Evolutionary conservation across 2,329 filamentous ascomycete species (phyloP).

Genomic region (Penicillium crustosum): DNA sequence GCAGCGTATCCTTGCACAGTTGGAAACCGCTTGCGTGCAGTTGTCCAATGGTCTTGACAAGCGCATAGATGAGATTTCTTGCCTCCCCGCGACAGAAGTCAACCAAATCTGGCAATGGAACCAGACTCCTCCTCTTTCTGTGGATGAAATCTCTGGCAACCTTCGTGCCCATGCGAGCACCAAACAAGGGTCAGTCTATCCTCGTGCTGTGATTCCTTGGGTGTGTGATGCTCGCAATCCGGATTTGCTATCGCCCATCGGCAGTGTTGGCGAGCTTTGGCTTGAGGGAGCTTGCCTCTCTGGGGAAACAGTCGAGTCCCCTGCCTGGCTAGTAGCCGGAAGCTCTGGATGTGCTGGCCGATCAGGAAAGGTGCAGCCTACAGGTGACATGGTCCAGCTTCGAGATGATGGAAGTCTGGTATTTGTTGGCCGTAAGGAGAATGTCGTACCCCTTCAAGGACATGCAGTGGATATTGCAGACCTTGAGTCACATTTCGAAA

Average conservation of each 20-base stretch:
- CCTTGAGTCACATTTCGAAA: constrained; percentile 41
- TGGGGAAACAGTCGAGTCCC: constrained; percentile 23
- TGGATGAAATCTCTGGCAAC: constrained; percentile 29
- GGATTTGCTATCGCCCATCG: constrained; percentile 43
- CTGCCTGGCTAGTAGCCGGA: constrained; percentile 36
- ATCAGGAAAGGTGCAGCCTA: constrained; percentile 29
- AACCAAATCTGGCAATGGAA: constrained; percentile 49
- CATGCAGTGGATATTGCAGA: constrained; percentile 44
- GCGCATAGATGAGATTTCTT: constrained; percentile 38
- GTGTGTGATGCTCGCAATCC: constrained; percentile 34
- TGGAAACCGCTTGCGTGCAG: constrained; percentile 34
- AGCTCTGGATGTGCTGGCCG: constrained; percentile 33
- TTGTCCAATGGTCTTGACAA: constrained; percentile 28
- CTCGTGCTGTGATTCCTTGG: constrained; percentile 33
- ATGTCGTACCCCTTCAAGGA: constrained; percentile 36
- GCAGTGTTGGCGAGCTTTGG: constrained; percentile 41
- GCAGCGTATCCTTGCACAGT: constrained; percentile 39
- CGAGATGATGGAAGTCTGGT: constrained; percentile 30
- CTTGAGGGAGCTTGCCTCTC: constrained; percentile 42
- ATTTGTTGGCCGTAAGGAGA: constrained; percentile 38
- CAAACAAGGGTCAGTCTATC: constrained; percentile 35
- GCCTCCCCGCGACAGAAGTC: constrained; percentile 39
- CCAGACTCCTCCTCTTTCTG: constrained; percentile 34
- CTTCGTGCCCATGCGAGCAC: constrained; percentile 23
- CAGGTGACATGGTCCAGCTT: constrained; percentile 35